phyloP scores from a whole-genome alignment of 208 protist species.

The Trypanosoma mega region DNA sequence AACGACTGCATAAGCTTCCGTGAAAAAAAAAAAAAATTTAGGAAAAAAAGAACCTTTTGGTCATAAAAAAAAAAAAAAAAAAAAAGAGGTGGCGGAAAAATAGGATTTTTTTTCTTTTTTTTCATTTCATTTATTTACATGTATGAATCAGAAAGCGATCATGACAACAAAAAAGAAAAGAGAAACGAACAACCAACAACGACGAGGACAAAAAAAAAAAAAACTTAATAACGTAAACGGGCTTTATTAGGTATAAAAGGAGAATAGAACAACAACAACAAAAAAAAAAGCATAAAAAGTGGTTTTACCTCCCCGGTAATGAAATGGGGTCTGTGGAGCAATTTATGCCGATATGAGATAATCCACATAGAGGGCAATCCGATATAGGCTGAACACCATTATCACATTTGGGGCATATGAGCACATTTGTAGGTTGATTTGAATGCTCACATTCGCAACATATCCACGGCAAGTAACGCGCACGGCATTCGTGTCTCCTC shows the following conservation, averaged over 20 bases:
- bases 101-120: background rate
- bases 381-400: constrained; percentile 38
- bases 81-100: constrained; percentile 14
- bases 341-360: constrained; percentile 37
- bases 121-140: background rate
- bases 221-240: background rate
- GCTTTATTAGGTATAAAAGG: background rate
- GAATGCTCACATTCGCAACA: constrained; percentile 41
- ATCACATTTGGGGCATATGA: constrained; percentile 53
- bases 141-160: background rate
- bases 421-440: constrained; percentile 71
- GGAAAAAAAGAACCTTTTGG: background rate
- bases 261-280: constrained; percentile 6
- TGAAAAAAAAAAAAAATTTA: constrained; percentile 10
- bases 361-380: constrained; percentile 43
- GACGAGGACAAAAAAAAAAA: background rate
- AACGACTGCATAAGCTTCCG: constrained; percentile 27
- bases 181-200: background rate
- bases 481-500: constrained; percentile 51
- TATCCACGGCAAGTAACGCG: constrained; percentile 47
- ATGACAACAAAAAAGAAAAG: background rate
- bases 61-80: constrained; percentile 20
- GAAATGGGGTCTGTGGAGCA: constrained; percentile 17
- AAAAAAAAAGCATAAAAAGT: background rate
- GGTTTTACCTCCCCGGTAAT: too few species aligned